phyloP scores from a whole-genome alignment of 805 yeast species.

The Ogataea henricii region DNA sequence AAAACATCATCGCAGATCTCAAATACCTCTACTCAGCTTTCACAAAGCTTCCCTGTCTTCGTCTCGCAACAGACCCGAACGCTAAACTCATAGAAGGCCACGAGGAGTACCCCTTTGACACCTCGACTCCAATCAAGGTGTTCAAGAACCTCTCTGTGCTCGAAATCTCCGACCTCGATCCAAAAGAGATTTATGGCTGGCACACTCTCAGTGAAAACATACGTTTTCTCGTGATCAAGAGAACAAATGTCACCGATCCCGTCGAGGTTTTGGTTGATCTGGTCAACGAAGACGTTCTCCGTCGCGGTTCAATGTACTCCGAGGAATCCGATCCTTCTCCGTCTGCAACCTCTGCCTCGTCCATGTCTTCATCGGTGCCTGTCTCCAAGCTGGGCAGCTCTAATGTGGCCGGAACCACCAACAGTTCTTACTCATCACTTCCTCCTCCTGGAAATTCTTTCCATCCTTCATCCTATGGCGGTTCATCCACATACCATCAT shows the following conservation, averaged over 20 bases:
- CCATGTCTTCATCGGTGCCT: slow-evolving; percentile 28
- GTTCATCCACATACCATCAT: slow-evolving; percentile 25
- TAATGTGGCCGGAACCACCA: not conserved
- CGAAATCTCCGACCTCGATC: slow-evolving; percentile 61
- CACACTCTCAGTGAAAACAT: slow-evolving; percentile 53
- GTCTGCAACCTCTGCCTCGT: slow-evolving; percentile 18
- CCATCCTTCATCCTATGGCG: slow-evolving; percentile 22
- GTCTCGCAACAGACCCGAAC: slow-evolving; percentile 60
- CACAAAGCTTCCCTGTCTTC: slow-evolving; percentile 63
- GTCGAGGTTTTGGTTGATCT: slow-evolving; percentile 53
- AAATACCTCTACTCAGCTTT: slow-evolving; percentile 62
- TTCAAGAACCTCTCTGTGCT: slow-evolving; percentile 64
- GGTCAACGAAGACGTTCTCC: slow-evolving; percentile 50
- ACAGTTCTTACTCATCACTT: slow-evolving; percentile 23
- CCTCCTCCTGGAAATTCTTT: slow-evolving; percentile 12
- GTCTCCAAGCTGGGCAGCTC: slow-evolving; percentile 15
- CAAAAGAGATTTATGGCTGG: slow-evolving; percentile 71
- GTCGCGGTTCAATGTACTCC: slow-evolving; percentile 30
- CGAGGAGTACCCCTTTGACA: slow-evolving; percentile 72
- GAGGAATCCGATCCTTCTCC: slow-evolving; percentile 25
- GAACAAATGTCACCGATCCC: slow-evolving; percentile 51
- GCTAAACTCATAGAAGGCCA: slow-evolving; percentile 59
- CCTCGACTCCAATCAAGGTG: slow-evolving; percentile 62
- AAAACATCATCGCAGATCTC: slow-evolving; percentile 44
- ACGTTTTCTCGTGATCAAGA: slow-evolving; percentile 55